Percentiles rank a stretch among this genome's conserved stretches.
phyloP scores from a whole-genome alignment of 768 basidiomycete genomes.

The Leccinum sublutescens region DNA sequence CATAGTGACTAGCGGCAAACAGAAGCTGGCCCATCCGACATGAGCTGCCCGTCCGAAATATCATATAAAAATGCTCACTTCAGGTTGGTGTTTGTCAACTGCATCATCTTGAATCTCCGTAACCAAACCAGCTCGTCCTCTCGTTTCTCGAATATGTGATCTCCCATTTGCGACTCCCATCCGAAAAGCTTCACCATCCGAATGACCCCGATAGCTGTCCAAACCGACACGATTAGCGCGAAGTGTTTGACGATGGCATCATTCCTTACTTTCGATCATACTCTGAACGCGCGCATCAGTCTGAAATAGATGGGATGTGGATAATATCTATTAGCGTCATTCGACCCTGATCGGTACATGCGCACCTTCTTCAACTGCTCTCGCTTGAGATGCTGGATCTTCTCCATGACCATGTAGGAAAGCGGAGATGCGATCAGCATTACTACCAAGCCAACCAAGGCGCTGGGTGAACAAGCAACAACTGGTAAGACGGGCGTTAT shows the following conservation, averaged over 20 bases:
- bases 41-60: not conserved
- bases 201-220: not conserved
- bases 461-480: not conserved
- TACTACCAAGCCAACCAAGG: not conserved
- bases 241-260: not conserved
- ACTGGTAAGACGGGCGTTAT: not conserved
- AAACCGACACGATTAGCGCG: not conserved
- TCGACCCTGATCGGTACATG: not conserved
- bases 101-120: not conserved
- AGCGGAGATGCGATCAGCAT: not conserved
- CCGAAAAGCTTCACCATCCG: conserved; percentile 6
- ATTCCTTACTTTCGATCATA: not conserved
- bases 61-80: not conserved
- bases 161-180: conserved; percentile 1
- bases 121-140: conserved; percentile 3
- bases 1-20: conserved; percentile 1
- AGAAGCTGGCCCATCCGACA: not conserved
- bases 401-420: not conserved
- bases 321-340: not conserved
- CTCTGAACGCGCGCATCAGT: conserved; percentile 2
- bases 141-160: not conserved
- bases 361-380: conserved; percentile 3
- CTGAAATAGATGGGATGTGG: not conserved
- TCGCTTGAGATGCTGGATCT: not conserved
- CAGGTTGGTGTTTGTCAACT: not conserved